Evolutionary conservation across 202 grass and related monocot species (phyloP).

Genomic region (Digitaria exilis): DNA sequence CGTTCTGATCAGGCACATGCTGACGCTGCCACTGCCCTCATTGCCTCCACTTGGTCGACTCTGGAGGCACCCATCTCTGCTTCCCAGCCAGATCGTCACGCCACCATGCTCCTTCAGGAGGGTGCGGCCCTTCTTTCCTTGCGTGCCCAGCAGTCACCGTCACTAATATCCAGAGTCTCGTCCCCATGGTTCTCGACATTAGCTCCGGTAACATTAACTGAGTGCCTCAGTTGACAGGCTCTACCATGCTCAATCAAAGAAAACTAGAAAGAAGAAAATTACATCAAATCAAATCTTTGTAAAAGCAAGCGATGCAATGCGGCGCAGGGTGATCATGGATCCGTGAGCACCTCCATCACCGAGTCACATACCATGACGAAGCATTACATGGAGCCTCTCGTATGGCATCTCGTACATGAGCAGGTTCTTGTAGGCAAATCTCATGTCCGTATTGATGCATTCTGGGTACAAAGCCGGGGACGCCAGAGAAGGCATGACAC

Average conservation of each 20-base stretch:
- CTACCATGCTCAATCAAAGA: background rate
- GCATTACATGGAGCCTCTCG: conserved; percentile 56
- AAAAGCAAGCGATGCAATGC: background rate
- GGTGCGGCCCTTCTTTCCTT: no score
- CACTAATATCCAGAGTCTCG: no score
- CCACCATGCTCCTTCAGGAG: no score
- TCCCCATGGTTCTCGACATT: no score
- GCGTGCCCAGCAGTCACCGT: no score
- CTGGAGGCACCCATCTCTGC: no score
- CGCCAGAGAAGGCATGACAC: conserved; percentile 42
- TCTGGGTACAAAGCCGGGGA: conserved; percentile 74
- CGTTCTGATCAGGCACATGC: no score
- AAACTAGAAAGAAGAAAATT: background rate
- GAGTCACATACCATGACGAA: conserved; percentile 44
- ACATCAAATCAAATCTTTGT: background rate
- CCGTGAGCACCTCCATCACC: conserved; percentile 49
- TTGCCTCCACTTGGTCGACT: no score
- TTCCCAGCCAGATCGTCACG: no score
- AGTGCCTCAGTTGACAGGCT: background rate
- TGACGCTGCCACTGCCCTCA: no score
- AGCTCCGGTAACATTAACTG: no score
- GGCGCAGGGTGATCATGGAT: conserved; percentile 31
- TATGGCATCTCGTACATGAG: conserved; percentile 72
- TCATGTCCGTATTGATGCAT: conserved; percentile 44
- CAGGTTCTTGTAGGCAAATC: conserved; percentile 54